Conservation (phyloP, 208 protist species). For the Borovskyia barvae region DNA sequence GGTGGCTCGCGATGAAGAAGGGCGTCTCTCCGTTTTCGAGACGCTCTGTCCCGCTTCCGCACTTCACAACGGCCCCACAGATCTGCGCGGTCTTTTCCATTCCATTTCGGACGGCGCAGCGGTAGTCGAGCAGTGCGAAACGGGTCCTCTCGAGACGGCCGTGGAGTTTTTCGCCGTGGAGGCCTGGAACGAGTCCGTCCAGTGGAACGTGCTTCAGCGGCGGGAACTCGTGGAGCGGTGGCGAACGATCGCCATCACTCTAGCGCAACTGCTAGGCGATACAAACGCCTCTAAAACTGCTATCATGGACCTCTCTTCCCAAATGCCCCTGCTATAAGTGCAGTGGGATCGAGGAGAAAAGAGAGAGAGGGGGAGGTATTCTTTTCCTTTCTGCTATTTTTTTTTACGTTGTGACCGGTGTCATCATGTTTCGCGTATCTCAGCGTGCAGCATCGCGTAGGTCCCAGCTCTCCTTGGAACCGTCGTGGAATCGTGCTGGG, state of each 20-base stretch:
- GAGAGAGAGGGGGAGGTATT: too few species aligned
- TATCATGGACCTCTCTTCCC: constrained; percentile 25
- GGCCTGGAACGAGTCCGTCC: constrained; percentile 65
- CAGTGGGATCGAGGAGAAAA: too few species aligned
- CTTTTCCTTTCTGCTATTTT: constrained; percentile 9
- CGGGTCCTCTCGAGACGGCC: constrained; percentile 18
- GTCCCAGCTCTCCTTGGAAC: too few species aligned
- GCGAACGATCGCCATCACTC: constrained; percentile 9
- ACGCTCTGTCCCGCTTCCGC: neutral
- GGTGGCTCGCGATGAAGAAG: neutral
- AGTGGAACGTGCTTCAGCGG: constrained; percentile 27
- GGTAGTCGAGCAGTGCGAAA: too few species aligned
- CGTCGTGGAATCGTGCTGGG: too few species aligned
- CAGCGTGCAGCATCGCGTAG: too few species aligned
- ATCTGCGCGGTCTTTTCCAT: too few species aligned
- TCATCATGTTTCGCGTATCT: too few species aligned
- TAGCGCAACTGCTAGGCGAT: constrained; percentile 20
- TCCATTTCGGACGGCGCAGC: too few species aligned
- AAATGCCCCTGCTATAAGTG: constrained; percentile 45
- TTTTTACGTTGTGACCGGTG: constrained; percentile 17
- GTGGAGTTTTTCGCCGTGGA: constrained; percentile 79
- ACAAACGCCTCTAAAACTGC: constrained; percentile 19
- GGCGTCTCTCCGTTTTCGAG: neutral
- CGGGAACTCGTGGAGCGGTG: constrained; percentile 20
- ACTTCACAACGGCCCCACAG: neutral